Evolutionary conservation across 192 early-diverging fungal species (phyloP).

Genomic region (Funneliformis geosporum): DNA sequence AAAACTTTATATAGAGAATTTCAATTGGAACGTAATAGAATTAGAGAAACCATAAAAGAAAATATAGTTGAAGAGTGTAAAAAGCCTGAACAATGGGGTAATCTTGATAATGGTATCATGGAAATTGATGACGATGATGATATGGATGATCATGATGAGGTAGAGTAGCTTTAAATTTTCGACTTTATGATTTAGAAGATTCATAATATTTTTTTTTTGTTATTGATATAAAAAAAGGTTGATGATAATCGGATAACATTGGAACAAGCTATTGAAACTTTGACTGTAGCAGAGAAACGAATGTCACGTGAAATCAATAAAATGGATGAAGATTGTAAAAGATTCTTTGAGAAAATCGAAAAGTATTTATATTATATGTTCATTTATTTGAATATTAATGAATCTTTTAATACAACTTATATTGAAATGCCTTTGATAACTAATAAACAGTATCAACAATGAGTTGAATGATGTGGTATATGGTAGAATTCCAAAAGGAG

Average conservation of each 20-base stretch:
- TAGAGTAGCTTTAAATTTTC: background rate
- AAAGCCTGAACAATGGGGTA: constrained; percentile 5
- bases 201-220: background rate
- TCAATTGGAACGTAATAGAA: background rate
- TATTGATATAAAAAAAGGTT: background rate
- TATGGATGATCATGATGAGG: background rate
- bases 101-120: background rate
- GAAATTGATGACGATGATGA: background rate
- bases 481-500: background rate
- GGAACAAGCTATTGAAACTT: constrained; percentile 4
- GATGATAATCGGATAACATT: constrained; percentile 14
- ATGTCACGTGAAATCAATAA: background rate
- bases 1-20: constrained; percentile 17
- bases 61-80: constrained; percentile 25
- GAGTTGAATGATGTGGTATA: background rate
- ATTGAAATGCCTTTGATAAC: background rate
- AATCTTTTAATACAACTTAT: background rate
- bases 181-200: background rate
- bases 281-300: background rate
- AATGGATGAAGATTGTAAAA: constrained; percentile 1
- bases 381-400: background rate
- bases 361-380: background rate
- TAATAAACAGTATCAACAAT: background rate
- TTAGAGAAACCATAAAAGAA: background rate
- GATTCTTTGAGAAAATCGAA: background rate